phyloP scores from a whole-genome alignment of 345 rosid genomes.

The Hirschfeldia incana region DNA sequence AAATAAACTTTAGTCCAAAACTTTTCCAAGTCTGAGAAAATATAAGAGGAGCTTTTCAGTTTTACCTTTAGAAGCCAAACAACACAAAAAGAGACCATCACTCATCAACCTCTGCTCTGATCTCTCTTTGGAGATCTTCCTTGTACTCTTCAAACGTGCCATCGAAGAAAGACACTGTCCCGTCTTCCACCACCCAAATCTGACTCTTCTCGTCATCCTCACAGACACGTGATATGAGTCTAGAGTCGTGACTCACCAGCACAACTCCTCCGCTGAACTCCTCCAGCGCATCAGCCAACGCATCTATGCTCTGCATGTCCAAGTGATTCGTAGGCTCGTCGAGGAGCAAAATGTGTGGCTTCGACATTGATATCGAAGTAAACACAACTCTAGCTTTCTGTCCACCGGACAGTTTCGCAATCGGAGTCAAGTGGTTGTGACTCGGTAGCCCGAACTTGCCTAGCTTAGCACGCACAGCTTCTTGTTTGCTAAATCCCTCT shows the following conservation, averaged over 20 bases:
- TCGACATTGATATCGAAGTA: slow-evolving; percentile 91
- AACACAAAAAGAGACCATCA: slow-evolving; percentile 32
- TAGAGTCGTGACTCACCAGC: slow-evolving; percentile 89
- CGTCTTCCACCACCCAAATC: slow-evolving; percentile 91
- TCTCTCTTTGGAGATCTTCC: slow-evolving; percentile 77
- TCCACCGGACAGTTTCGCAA: slow-evolving; percentile 86
- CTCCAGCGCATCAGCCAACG: slow-evolving; percentile 87
- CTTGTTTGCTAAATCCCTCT: slow-evolving; percentile 94
- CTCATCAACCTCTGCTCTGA: slow-evolving; percentile 77
- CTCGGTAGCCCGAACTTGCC: slow-evolving; percentile 94
- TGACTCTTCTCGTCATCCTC: slow-evolving; percentile 84
- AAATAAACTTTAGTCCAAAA: slow-evolving; percentile 17
- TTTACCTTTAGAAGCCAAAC: slow-evolving; percentile 29
- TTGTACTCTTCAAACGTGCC: slow-evolving; percentile 87
- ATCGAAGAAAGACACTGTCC: slow-evolving; percentile 57
- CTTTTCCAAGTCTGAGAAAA: slow-evolving; percentile 18
- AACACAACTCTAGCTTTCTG: slow-evolving; percentile 93
- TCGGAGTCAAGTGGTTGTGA: slow-evolving; percentile 88
- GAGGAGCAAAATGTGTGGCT: slow-evolving; percentile 80
- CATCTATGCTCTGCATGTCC: slow-evolving; percentile 97
- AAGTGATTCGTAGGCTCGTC: slow-evolving; percentile 97
- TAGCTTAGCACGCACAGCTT: slow-evolving; percentile 91
- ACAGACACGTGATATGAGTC: slow-evolving; percentile 86
- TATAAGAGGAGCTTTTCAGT: slow-evolving; percentile 15
- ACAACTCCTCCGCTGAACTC: slow-evolving; percentile 93